A percentile compares a stretch with the other conserved stretches of the same genome.
These are phyloP conservation scores for Truncatella angustata DNA, from an alignment of 2,329 filamentous ascomycete genomes.

Conservation along the genomic window DNA sequence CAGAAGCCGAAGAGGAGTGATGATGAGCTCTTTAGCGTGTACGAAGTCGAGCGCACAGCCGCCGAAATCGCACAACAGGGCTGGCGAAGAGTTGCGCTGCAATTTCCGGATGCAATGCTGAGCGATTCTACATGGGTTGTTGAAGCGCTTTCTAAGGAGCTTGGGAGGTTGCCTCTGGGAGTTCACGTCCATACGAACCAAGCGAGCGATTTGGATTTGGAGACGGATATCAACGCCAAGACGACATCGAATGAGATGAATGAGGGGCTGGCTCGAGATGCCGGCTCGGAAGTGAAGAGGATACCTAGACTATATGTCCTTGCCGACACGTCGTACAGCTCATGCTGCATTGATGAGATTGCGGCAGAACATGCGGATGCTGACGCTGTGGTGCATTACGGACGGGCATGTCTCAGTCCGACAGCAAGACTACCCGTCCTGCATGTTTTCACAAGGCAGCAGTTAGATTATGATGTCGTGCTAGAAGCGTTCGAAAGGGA, in stretches of 20 bases:
- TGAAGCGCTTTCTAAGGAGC: slow-evolving; percentile 50
- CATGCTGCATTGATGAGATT: slow-evolving; percentile 95
- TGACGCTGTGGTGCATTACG: slow-evolving; percentile 92
- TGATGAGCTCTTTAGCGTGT: slow-evolving; percentile 71
- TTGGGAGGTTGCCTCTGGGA: slow-evolving; percentile 21
- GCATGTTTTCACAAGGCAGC: slow-evolving; percentile 80
- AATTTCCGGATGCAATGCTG: slow-evolving; percentile 94
- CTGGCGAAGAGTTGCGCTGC: slow-evolving; percentile 81
- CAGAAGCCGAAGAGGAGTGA: slow-evolving; percentile 44
- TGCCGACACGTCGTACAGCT: slow-evolving; percentile 93
- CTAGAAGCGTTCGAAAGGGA: slow-evolving; percentile 63
- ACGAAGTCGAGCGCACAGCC: slow-evolving; percentile 82
- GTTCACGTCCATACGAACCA: slow-evolving; percentile 9
- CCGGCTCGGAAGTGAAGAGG: not conserved
- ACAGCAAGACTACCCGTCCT: slow-evolving; percentile 84
- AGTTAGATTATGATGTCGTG: slow-evolving; percentile 61
- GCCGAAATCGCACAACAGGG: slow-evolving; percentile 68
- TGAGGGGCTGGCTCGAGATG: not conserved
- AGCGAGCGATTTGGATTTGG: slow-evolving; percentile 5
- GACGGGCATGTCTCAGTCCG: slow-evolving; percentile 85
- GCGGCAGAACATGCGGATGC: slow-evolving; percentile 91
- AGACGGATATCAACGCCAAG: slow-evolving; percentile 7
- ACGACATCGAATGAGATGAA: not conserved
- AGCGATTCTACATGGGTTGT: slow-evolving; percentile 80
- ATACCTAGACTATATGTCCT: slow-evolving; percentile 68